Conservation (phyloP, 306 rosid species). For the Prunus fruticosa region DNA sequence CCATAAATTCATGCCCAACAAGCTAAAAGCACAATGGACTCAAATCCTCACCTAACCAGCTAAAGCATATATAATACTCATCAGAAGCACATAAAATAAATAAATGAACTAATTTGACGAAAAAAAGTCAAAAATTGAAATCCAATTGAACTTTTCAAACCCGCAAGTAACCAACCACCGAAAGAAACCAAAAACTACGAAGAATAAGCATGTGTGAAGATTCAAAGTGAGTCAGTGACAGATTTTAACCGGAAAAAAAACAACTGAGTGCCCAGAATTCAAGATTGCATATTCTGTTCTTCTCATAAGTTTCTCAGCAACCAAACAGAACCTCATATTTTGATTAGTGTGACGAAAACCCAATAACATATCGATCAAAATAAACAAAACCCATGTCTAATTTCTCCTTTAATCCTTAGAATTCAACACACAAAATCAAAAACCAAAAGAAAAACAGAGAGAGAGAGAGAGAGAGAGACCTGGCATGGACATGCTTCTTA, state of each 20-base stretch:
- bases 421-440: background rate
- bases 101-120: background rate
- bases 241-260: background rate
- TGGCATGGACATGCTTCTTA: constrained; percentile 8
- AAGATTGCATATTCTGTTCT: background rate
- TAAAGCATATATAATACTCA: background rate
- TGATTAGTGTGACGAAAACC: constrained; percentile 3
- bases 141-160: background rate
- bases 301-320: background rate
- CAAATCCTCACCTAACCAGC: background rate
- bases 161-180: background rate
- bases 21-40: background rate
- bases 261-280: background rate
- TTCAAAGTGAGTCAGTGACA: background rate
- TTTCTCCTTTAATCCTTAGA: background rate
- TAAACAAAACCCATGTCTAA: background rate
- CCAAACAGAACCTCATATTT: background rate
- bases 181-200: background rate
- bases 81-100: background rate
- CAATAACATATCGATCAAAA: constrained; percentile 6
- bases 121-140: background rate
- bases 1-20: background rate
- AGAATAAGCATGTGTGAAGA: background rate
- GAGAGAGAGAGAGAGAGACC: constrained; percentile 16
- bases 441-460: background rate